Evolutionary conservation across 768 basidiomycete species (phyloP).

Genomic region (Leucosporidium scottii): DNA sequence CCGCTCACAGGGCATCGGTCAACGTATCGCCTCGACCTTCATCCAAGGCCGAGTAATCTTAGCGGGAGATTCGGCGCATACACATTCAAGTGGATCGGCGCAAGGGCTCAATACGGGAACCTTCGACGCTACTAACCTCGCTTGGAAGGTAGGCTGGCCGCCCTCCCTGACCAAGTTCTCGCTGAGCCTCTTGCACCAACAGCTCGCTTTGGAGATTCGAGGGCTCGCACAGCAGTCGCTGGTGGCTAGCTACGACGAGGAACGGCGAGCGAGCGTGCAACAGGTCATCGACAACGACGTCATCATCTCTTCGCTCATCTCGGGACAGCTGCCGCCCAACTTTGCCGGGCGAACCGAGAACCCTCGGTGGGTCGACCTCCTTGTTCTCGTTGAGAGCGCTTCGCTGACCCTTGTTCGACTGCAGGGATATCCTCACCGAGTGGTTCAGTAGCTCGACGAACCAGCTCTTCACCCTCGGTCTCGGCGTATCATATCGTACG

Average conservation of each 20-base stretch:
- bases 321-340: constrained; percentile 27
- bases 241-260: constrained; percentile 24
- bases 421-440: constrained; percentile 24
- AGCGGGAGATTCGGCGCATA: constrained; percentile 31
- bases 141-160: not conserved
- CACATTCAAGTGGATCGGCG: constrained; percentile 28
- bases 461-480: constrained; percentile 32
- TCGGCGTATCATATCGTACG: constrained; percentile 27
- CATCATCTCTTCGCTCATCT: constrained; percentile 31
- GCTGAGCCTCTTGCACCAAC: not conserved
- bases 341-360: constrained; percentile 18
- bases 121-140: constrained; percentile 30
- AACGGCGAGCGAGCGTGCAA: constrained; percentile 20
- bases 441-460: constrained; percentile 14
- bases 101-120: constrained; percentile 36
- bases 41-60: constrained; percentile 32
- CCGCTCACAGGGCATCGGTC: constrained; percentile 27
- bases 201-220: constrained; percentile 18
- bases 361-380: not conserved
- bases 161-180: not conserved
- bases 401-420: no score
- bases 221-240: constrained; percentile 12
- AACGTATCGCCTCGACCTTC: constrained; percentile 32
- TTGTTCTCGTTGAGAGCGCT: no score
- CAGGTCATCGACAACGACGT: constrained; percentile 34